phyloP scores from a whole-genome alignment of 2,329 filamentous ascomycete genomes.

The Claviceps sp. region DNA sequence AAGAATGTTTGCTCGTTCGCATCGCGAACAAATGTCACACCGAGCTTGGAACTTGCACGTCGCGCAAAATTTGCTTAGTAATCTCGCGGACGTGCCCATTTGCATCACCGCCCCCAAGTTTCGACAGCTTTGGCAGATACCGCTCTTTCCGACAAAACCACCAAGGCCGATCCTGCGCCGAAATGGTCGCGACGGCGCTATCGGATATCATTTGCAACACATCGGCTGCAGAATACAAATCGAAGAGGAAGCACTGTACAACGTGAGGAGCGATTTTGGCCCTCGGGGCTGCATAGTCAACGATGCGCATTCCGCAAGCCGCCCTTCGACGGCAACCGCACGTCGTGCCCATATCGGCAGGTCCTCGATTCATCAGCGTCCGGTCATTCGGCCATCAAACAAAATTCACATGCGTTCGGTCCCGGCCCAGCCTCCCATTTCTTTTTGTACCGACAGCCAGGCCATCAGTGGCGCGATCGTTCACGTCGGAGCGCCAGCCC shows the following conservation, averaged over 20 bases:
- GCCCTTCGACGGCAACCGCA: conserved; percentile 14
- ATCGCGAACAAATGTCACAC: too few relatives aligned
- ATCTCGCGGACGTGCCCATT: neutral
- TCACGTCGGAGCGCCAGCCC: conserved; percentile 64
- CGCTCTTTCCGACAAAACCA: neutral
- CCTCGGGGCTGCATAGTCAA: conserved; percentile 4
- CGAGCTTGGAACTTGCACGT: neutral
- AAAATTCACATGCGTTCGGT: conserved; percentile 16
- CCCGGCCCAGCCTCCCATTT: conserved; percentile 30
- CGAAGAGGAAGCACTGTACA: neutral
- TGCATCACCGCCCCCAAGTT: neutral
- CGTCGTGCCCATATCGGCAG: conserved; percentile 5
- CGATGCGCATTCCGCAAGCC: conserved; percentile 27
- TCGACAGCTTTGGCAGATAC: neutral
- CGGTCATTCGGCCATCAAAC: conserved; percentile 16
- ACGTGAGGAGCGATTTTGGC: neutral
- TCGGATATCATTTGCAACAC: neutral
- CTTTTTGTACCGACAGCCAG: conserved; percentile 34
- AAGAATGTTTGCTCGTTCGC: too few relatives aligned
- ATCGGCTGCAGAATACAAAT: neutral
- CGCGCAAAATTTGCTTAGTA: conserved; percentile 3
- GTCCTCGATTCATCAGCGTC: conserved; percentile 10
- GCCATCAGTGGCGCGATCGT: conserved; percentile 49
- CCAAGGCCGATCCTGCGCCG: neutral
- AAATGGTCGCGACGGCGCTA: neutral